Conservation (phyloP, 495 filamentous ascomycete genomes). For the Venustampulla echinocandica region DNA sequence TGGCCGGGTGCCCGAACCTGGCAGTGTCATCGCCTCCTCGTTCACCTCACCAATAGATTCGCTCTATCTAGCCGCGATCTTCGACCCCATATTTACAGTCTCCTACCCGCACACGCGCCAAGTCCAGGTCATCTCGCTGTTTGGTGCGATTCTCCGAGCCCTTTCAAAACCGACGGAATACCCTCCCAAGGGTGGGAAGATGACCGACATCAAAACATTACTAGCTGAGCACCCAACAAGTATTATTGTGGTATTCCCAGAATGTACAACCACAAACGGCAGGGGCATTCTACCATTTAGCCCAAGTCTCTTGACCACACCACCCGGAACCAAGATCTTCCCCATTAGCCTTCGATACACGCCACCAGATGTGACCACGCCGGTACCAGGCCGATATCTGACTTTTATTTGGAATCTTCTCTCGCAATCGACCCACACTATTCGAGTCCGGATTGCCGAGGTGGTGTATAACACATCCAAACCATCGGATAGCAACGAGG, state of each 20-base stretch:
- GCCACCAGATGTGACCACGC: constrained; percentile 81
- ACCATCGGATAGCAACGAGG: constrained; percentile 26
- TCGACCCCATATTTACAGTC: constrained; percentile 87
- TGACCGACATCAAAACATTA: constrained; percentile 55
- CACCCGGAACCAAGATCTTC: constrained; percentile 64
- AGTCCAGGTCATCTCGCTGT: constrained; percentile 67
- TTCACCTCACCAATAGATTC: constrained; percentile 90
- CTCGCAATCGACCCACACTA: constrained; percentile 77
- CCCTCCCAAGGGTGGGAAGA: constrained; percentile 36
- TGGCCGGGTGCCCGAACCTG: constrained; percentile 62
- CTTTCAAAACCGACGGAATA: constrained; percentile 49
- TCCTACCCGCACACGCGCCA: constrained; percentile 64
- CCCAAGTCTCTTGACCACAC: constrained; percentile 57
- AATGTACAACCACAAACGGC: constrained; percentile 90
- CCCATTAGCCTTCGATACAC: constrained; percentile 84
- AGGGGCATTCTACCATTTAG: constrained; percentile 80
- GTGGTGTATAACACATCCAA: constrained; percentile 42
- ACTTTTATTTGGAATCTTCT: constrained; percentile 78
- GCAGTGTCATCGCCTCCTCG: constrained; percentile 72
- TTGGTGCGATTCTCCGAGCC: constrained; percentile 63
- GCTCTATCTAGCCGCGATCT: constrained; percentile 92
- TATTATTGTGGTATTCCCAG: constrained; percentile 78
- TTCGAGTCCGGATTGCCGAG: constrained; percentile 82
- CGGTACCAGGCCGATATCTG: constrained; percentile 61
- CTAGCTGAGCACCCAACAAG: constrained; percentile 58